Evolutionary conservation across 495 filamentous ascomycete species (phyloP), one percentile per base, ranked within the genome.

Genomic region (Mycothermus thermophilus): DNA sequence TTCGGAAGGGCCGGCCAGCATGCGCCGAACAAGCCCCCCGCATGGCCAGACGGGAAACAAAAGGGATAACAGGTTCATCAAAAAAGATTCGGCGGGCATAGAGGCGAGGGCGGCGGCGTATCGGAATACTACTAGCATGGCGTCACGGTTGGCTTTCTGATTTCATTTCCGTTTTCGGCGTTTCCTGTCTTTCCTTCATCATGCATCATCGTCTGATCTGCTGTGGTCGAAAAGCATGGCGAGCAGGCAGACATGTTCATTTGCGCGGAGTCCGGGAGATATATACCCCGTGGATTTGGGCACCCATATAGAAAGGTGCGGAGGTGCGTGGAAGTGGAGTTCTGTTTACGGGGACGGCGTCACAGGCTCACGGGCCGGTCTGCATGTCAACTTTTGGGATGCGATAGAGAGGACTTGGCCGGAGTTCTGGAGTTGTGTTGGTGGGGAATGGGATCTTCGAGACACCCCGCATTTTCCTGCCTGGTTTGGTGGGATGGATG

Each of bases 41-140:
- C 18, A 1, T 12, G 21, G 14, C n/a, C n/a, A n/a, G 18, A 13
- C 15, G 41, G 33, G 20, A 25, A 29, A 34, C 21, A 34, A 40
- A 42, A 37, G 20, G 19, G 29, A 34, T n/a, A 27, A 1, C 27
- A 21, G 26, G 29, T 40, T 44, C 43, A 46, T 40, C 31, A 40
- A 40, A 40, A 45, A n/a, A n/a, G n/a, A n/a, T n/a, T n/a, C 33
- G 34, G 34, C 16, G 27, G 40, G 25, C 30, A 31, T 27, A 23
- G 17, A 12, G 25, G 27, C 7, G 22, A 32, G 31, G 27, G 27
- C 25, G 19, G 34, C 15, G 25, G 8, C 11, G 26, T n/a, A n/a
- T n/a, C n/a, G 25, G 24, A 16, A 13, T 19, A 22, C 19, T 29
- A 5, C 34, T 20, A 33, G 34, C 40, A 33, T 21, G 34, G 40